Conservation (phyloP, 768 basidiomycete genomes). For the Rhizopogon sp. region DNA sequence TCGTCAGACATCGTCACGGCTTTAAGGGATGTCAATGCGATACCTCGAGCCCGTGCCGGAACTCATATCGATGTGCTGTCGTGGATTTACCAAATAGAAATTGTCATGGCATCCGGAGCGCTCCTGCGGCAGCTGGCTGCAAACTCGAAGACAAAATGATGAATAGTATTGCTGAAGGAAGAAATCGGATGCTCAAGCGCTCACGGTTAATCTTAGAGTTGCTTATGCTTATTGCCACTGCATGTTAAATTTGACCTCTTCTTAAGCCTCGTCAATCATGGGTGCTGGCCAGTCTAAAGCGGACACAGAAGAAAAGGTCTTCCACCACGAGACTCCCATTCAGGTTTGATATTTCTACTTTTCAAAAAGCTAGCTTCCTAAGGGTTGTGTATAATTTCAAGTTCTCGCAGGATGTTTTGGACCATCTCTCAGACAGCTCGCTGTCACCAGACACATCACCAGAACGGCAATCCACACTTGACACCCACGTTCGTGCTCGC, state of each 20-base stretch:
- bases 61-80: too few species aligned
- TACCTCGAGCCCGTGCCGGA: too few species aligned
- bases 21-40: too few species aligned
- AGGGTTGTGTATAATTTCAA: constrained; percentile 24
- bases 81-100: too few species aligned
- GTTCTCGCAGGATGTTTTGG: constrained; percentile 84
- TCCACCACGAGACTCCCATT: constrained; percentile 48
- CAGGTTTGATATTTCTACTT: constrained; percentile 33
- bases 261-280: constrained; percentile 34
- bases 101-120: too few species aligned
- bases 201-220: background rate
- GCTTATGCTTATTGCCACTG: background rate
- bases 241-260: background rate
- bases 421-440: constrained; percentile 65
- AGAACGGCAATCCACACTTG: constrained; percentile 69
- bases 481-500: constrained; percentile 64
- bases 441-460: constrained; percentile 55
- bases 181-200: background rate
- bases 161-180: too few species aligned
- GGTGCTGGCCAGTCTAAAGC: constrained; percentile 66
- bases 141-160: too few species aligned
- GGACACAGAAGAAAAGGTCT: constrained; percentile 51
- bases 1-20: too few species aligned
- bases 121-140: too few species aligned
- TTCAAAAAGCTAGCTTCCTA: background rate